phyloP scores from a whole-genome alignment of 2,329 filamentous ascomycete species.

The Exophiala spinifera region DNA sequence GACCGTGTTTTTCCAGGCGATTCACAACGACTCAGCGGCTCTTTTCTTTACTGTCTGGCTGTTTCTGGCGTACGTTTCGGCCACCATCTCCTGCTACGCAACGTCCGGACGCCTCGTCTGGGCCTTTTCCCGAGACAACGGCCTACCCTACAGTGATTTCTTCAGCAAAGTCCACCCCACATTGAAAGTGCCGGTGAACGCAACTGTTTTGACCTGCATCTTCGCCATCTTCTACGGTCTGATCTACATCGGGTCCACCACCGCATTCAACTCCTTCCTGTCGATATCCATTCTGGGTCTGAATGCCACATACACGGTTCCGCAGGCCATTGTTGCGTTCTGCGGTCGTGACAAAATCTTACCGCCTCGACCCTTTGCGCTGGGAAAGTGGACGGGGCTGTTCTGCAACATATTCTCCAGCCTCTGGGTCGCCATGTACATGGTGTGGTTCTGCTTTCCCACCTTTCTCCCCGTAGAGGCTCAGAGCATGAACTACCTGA shows the following conservation, averaged over 20 bases:
- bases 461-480: constrained; percentile 34
- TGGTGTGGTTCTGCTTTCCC: constrained; percentile 33
- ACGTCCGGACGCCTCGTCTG: constrained; percentile 52
- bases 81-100: constrained; percentile 47
- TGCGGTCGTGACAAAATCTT: constrained; percentile 12
- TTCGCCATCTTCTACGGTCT: constrained; percentile 35
- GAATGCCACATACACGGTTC: constrained; percentile 40
- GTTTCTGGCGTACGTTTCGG: constrained; percentile 43
- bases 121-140: constrained; percentile 52
- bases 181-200: constrained; percentile 37
- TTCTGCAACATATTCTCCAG: constrained; percentile 37
- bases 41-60: constrained; percentile 26
- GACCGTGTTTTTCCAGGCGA: constrained; percentile 25
- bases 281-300: constrained; percentile 38
- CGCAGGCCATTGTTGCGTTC: constrained; percentile 30
- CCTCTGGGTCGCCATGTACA: constrained; percentile 30
- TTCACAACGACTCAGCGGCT: constrained; percentile 11
- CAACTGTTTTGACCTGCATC: constrained; percentile 35
- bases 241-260: constrained; percentile 39
- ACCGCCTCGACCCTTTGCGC: constrained; percentile 6
- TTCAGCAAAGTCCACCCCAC: constrained; percentile 36
- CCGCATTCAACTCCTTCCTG: constrained; percentile 40
- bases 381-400: constrained; percentile 29
- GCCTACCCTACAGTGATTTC: constrained; percentile 43
- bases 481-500: constrained; percentile 39